phyloP scores from a whole-genome alignment of 768 basidiomycete species.

The Lyophyllum atratum region DNA sequence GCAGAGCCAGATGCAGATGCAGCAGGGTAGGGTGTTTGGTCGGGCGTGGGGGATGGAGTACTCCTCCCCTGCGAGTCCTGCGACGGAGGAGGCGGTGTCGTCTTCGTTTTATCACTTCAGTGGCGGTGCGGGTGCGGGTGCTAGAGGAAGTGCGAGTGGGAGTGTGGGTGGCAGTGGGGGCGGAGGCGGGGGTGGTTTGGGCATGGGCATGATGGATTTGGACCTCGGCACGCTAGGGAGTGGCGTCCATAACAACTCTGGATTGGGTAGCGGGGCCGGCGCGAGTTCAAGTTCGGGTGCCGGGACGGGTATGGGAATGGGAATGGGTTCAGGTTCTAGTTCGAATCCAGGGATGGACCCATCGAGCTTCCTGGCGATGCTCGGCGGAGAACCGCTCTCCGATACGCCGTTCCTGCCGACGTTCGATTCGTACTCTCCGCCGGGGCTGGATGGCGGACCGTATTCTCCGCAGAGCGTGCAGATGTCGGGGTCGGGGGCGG shows the following conservation, averaged over 20 bases:
- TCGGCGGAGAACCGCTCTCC: conserved; percentile 41
- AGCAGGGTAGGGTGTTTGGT: conserved; percentile 1
- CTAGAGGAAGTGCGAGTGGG: background rate
- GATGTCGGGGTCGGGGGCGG: background rate
- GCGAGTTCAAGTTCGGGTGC: too few species aligned
- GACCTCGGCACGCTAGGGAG: conserved; percentile 2
- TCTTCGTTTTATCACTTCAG: conserved; percentile 3
- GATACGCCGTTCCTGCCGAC: conserved; percentile 38
- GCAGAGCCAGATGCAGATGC: too few species aligned
- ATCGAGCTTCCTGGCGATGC: conserved; percentile 38
- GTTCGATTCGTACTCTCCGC: conserved; percentile 16
- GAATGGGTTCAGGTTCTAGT: background rate
- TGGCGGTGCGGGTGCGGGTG: background rate
- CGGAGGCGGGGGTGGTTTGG: background rate
- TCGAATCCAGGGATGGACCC: conserved; percentile 25
- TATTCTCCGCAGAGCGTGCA: conserved; percentile 8
- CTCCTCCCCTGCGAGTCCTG: background rate
- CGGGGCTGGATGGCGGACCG: conserved; percentile 1
- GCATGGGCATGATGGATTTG: conserved; percentile 13
- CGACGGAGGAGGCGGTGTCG: background rate
- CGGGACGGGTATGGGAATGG: background rate
- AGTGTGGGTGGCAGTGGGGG: background rate
- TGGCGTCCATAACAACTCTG: conserved; percentile 17
- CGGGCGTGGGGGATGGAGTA: conserved; percentile 13
- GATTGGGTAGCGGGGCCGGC: conserved; percentile 13